Percentiles rank a stretch among this genome's conserved stretches.
These are phyloP conservation scores for Pythium chondricola DNA, from an alignment of 352 stramenopile genomes.

Conservation along the genomic window DNA sequence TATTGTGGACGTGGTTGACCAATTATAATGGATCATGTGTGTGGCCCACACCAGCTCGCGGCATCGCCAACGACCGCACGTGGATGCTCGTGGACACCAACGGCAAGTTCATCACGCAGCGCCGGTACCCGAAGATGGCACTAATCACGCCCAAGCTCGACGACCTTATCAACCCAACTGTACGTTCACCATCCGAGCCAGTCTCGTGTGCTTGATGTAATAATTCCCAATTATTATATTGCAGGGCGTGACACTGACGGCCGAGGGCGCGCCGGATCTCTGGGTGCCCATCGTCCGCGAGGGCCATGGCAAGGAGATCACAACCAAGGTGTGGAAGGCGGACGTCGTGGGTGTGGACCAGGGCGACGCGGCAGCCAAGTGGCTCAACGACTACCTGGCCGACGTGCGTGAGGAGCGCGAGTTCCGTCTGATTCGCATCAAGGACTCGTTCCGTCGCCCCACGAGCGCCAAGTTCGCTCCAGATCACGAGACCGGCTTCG, in stretches of 20 bases:
- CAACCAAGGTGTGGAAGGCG: constrained; percentile 59
- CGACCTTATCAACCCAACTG: constrained; percentile 34
- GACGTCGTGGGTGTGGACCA: constrained; percentile 52
- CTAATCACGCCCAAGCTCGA: constrained; percentile 52
- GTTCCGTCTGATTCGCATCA: constrained; percentile 52
- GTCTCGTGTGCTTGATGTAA: not conserved
- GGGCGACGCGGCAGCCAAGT: constrained; percentile 46
- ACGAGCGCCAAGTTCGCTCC: constrained; percentile 60
- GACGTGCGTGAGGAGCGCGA: constrained; percentile 26
- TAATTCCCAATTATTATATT: not conserved
- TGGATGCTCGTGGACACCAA: constrained; percentile 74
- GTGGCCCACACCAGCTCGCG: constrained; percentile 24
- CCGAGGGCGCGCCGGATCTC: constrained; percentile 51
- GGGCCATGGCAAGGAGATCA: constrained; percentile 20
- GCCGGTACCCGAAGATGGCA: constrained; percentile 57
- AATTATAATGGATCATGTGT: not conserved
- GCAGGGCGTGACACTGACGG: constrained; percentile 50
- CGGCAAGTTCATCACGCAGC: constrained; percentile 66
- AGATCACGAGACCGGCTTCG: constrained; percentile 54
- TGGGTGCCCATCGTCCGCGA: constrained; percentile 44
- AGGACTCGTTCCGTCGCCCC: constrained; percentile 46
- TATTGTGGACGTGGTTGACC: not conserved
- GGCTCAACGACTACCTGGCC: constrained; percentile 52
- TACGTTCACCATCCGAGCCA: constrained; percentile 1
- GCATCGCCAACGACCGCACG: constrained; percentile 60